These are phyloP conservation scores for Populus tremula DNA, from an alignment of 345 rosid species.

Conservation along the genomic window DNA sequence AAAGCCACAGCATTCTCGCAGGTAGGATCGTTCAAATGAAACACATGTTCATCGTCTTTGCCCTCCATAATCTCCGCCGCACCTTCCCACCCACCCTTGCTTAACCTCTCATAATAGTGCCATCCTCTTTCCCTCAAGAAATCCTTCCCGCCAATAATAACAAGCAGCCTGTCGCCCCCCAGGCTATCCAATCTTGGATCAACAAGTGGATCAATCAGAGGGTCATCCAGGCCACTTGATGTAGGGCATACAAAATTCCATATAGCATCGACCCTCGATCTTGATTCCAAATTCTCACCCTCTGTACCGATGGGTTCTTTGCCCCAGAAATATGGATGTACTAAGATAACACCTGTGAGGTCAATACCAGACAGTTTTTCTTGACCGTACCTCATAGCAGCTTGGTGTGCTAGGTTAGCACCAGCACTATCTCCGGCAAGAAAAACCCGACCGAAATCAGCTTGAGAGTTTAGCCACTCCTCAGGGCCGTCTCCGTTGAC, in stretches of 20 bases:
- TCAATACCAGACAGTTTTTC: not conserved
- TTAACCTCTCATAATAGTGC: constrained; percentile 9
- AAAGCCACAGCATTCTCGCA: constrained; percentile 11
- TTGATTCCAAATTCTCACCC: not conserved
- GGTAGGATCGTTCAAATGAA: not conserved
- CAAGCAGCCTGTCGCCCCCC: constrained; percentile 15
- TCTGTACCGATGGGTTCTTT: constrained; percentile 18
- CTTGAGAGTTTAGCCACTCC: constrained; percentile 16
- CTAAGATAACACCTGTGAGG: constrained; percentile 3
- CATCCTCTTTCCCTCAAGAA: constrained; percentile 16
- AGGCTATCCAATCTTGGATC: constrained; percentile 14
- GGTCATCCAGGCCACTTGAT: constrained; percentile 20
- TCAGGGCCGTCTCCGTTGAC: constrained; percentile 16
- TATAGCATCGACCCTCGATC: not conserved
- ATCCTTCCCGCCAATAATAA: constrained; percentile 19
- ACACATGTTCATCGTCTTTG: constrained; percentile 10
- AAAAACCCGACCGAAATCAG: constrained; percentile 13
- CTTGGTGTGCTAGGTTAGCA: constrained; percentile 12
- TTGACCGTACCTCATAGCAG: not conserved
- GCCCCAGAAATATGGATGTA: constrained; percentile 32
- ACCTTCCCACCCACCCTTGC: constrained; percentile 14
- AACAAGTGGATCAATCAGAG: constrained; percentile 13
- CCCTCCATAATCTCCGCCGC: constrained; percentile 11
- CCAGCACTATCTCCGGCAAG: constrained; percentile 23
- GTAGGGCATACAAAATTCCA: constrained; percentile 17